These are phyloP conservation scores for Limonium bicolor DNA, from an alignment of 148 eudicot species.

Conservation along the genomic window DNA sequence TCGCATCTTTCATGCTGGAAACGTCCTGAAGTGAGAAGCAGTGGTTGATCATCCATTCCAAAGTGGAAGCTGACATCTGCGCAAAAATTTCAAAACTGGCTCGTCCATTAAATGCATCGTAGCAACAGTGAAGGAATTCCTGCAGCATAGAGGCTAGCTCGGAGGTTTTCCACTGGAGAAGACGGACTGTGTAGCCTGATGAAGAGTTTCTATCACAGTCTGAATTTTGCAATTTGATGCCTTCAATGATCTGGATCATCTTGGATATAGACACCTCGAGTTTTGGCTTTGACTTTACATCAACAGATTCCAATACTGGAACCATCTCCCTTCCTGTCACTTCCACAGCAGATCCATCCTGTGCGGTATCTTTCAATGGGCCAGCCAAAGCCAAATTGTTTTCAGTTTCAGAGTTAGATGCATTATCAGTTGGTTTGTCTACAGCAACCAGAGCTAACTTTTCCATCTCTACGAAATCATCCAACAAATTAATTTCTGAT, in stretches of 20 bases:
- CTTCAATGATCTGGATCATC: slow-evolving; percentile 50
- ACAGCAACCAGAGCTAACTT: slow-evolving; percentile 58
- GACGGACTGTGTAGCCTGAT: slow-evolving; percentile 27
- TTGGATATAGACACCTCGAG: slow-evolving; percentile 15
- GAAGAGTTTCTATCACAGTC: neutral
- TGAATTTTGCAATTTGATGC: slow-evolving; percentile 18
- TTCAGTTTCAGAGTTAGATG: slow-evolving; percentile 10
- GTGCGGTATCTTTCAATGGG: too few species aligned
- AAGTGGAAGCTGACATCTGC: slow-evolving; percentile 25
- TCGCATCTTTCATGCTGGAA: slow-evolving; percentile 48
- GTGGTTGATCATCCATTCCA: slow-evolving; percentile 69
- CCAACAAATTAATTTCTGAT: slow-evolving; percentile 78
- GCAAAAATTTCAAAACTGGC: slow-evolving; percentile 33
- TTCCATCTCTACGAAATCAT: slow-evolving; percentile 96
- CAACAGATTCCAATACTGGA: slow-evolving; percentile 5
- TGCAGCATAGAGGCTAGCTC: slow-evolving; percentile 38
- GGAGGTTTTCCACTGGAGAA: slow-evolving; percentile 68
- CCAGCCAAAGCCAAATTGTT: slow-evolving; percentile 1
- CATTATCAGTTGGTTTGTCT: slow-evolving; percentile 31
- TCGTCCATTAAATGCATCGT: slow-evolving; percentile 38
- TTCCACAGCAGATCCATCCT: slow-evolving; percentile 5
- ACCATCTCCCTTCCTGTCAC: slow-evolving; percentile 4
- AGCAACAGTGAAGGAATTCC: slow-evolving; percentile 33
- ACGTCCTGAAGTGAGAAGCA: slow-evolving; percentile 77
- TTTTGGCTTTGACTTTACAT: too few species aligned